Evolutionary conservation across 768 basidiomycete genomes (phyloP).

Genomic region (Russula griseocarnosa): DNA sequence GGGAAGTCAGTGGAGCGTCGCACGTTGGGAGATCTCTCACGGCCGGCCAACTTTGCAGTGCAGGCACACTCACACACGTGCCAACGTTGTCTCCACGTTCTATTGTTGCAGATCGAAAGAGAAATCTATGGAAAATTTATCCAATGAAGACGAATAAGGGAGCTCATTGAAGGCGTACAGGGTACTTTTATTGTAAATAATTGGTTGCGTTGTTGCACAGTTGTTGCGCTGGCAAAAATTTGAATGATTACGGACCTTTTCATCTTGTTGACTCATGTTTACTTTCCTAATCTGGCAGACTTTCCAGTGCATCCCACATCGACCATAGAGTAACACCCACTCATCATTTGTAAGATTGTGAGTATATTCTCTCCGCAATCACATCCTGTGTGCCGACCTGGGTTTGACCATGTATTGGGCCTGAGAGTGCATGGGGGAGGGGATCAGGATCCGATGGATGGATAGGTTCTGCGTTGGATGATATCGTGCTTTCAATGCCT

Average conservation of each 20-base stretch:
- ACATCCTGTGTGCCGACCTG: constrained; percentile 18
- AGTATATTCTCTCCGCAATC: constrained; percentile 38
- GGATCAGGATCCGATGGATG: constrained; percentile 28
- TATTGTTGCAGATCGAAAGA: not conserved
- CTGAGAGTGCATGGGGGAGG: not conserved
- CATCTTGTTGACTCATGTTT: constrained; percentile 25
- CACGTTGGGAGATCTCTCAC: constrained; percentile 6
- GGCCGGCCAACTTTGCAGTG: constrained; percentile 6
- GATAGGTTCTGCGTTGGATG: constrained; percentile 17
- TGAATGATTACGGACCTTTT: no score
- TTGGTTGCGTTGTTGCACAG: not conserved
- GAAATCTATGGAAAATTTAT: not conserved
- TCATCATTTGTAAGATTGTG: constrained; percentile 48
- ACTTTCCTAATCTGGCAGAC: constrained; percentile 15
- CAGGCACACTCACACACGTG: constrained; percentile 14
- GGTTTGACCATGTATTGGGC: not conserved
- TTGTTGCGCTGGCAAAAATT: not conserved
- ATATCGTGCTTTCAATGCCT: not conserved
- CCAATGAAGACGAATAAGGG: not conserved
- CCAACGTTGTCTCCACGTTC: not conserved
- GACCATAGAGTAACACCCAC: constrained; percentile 33
- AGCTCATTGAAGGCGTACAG: not conserved
- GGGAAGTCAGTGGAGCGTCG: not conserved
- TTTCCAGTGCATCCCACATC: constrained; percentile 3
- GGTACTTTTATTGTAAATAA: not conserved